These are phyloP conservation scores for Ramalina peruviana DNA, from an alignment of 495 filamentous ascomycete species.

Conservation along the genomic window DNA sequence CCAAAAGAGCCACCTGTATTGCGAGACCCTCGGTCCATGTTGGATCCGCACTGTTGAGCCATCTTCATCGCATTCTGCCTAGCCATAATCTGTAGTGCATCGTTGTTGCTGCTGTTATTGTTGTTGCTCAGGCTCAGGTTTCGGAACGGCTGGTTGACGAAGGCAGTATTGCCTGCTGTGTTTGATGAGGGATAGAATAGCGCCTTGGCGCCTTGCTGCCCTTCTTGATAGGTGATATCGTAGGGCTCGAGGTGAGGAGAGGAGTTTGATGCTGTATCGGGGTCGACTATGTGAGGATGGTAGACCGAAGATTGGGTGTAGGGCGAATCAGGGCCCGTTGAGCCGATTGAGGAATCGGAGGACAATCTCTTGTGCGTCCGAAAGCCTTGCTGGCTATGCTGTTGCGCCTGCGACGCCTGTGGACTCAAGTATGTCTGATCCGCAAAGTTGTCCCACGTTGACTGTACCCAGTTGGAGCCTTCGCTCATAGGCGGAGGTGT, in stretches of 20 bases:
- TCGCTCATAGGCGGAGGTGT: constrained; percentile 14
- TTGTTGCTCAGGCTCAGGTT: constrained; percentile 29
- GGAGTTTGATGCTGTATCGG: constrained; percentile 22
- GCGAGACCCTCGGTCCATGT: constrained; percentile 34
- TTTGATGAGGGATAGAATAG: constrained; percentile 20
- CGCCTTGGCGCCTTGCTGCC: constrained; percentile 27
- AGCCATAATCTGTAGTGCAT: constrained; percentile 24
- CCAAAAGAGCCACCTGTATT: constrained; percentile 38
- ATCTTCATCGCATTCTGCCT: constrained; percentile 40
- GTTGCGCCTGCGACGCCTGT: constrained; percentile 6
- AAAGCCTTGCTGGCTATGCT: not conserved
- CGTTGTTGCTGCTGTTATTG: constrained; percentile 14
- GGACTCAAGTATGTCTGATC: constrained; percentile 11
- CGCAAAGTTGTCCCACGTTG: constrained; percentile 7
- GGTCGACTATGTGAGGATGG: constrained; percentile 24
- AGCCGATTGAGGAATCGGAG: constrained; percentile 21
- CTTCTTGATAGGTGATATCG: constrained; percentile 21
- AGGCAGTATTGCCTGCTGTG: constrained; percentile 20
- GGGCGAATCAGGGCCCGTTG: constrained; percentile 21
- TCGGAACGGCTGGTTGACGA: constrained; percentile 32
- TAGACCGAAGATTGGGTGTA: constrained; percentile 16
- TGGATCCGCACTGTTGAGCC: constrained; percentile 42
- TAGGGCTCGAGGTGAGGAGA: constrained; percentile 22
- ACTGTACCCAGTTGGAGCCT: constrained; percentile 5
- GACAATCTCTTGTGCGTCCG: constrained; percentile 18